Evolutionary conservation across 108 stramenopile genomes (phyloP), one percentile per base, ranked within the genome.

Genomic region (Stephanodiscus triporus): DNA sequence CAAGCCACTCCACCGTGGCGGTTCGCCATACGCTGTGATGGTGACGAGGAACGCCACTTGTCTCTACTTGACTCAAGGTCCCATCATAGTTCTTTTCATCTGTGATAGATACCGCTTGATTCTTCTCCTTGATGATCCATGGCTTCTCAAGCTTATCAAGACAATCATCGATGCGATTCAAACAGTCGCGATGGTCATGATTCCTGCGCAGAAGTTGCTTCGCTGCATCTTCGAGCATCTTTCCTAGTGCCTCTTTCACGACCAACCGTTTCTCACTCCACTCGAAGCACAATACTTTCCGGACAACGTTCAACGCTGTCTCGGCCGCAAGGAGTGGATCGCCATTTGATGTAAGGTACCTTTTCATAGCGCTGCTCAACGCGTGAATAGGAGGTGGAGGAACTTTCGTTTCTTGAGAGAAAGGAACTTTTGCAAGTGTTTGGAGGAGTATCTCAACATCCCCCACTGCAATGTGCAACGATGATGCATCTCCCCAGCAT

Each of bases 81-180:
- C 29, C 49, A n/a, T 29, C 29, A 36, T 6, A 42, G 30, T 38
- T 27, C 9, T 22, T 3, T 8, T 4, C 58, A 29, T 47, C 42
- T 48, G 57, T 29, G 17, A 47, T 11, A 47, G 42, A 70, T 42
- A 10, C 6, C 51, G 7, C 56, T 48, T 14, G 42, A 17, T 23
- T 32, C n/a, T 60, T 70, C 47, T 70, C 70, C n/a, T 48, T 70
- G 45, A 70, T 70, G 42, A 38, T 56, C 70, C 70, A 70, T 43
- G 70, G 70, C 54, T 70, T 70, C n/a, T 70, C 70, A 43, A 70
- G 45, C 8, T 27, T 16, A 29, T 70, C 70, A 26, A 70, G 58
- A 9, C 27, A 48, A n/a, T 47, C 58, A 49, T 70, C 70, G 23
- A 70, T 70, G 9, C 70, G 70, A n/a, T 37, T 38, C 9, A 70